Base-by-base conservation (phyloP, 306 rosid genomes). In the Cicer arietinum region DNA sequence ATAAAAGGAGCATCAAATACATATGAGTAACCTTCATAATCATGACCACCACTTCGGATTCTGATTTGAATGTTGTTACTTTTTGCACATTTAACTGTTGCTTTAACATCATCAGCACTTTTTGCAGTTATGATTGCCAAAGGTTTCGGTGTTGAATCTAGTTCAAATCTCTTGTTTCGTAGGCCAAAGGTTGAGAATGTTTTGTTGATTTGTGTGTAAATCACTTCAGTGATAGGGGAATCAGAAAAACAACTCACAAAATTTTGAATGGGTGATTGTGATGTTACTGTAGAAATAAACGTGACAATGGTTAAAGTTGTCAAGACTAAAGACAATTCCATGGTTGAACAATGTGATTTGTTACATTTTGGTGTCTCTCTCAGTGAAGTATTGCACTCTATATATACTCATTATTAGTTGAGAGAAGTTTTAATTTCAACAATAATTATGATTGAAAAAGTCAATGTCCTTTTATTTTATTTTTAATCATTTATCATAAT, bases 21-120 rank as follows among this genome's bases (percentile, higher is more conserved):
- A 10, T 69, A 84, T 0, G 83, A 81, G 10, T 42, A 73, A 37
- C 83, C 85, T 3, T 81, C 83, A 1, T 69, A 74, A 48, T 84
- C 85, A 13, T 84, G 88, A 20, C 85, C 85, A 7, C 88, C 83
- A 14, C 85, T 81, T 42, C 85, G 76, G 43, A 74, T 78, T 43
- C 81, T 71, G 7, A 81, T 2, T 7, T 84, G 85, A 11, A 84
- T 42, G 20, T 35, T 16, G 52, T 3, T 41, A 3, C 25, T 1
- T 20, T 48, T 80, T 10, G 87, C 78, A 51, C 87, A 84, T 56
- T 2, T 63, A 11, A 84, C 4, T 2, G 88, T 43, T 14, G 30
- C 51, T 9, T 81, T 85, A 2, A 77, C 79, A 2, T 77, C 80
- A 1, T 1, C 1, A 12, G 35, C 73, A 1, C n/a, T 0, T 0